Base-by-base conservation (phyloP, 2,329 filamentous ascomycete species). In the Fusarium lateritium region DNA sequence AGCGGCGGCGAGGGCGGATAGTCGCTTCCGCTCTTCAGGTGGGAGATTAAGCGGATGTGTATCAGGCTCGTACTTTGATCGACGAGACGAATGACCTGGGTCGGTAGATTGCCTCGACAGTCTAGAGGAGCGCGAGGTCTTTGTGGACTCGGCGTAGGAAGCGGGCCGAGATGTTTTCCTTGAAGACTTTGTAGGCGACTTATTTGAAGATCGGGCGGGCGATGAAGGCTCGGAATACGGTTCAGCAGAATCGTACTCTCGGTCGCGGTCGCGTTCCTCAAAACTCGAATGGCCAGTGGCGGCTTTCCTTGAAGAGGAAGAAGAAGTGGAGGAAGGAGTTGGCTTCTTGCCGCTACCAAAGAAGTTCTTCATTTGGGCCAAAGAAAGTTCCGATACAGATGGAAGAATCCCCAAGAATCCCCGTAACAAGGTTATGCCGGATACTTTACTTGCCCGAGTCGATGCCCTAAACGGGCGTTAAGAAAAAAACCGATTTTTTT, bases 1-100 rank as follows among this genome's bases (percentile, higher is more conserved):
- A 75, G 79, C 80, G 71, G 78, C 75, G 69, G 90, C 91, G 67
- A 94, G 85, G 72, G 86, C 86, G 49, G 91, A 93, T 60, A 92
- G 81, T 67, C 93, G 89, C 79, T 92, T 92, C 76, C 94, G 88
- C 85, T 97, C 91, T 83, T 97, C 94, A 46, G 94, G 94, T 3
- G 92, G 94, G 22, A 97, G 88, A 76, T 98, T 98, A 53, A 98
- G 87, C 39, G 95, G 95, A 79, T 98, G 94, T 4, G 89, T 91
- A 78, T 95, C 88, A 69, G 85, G 85, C 77, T 93, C 90, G 76
- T 84, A 80, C 77, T 88, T 88, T 73, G 81, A 31, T 68, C 86
- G 83, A 57, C 86, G 83, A 46, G 81, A 83, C 31, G 81, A 82
- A 39, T 68, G 67, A 53, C 79, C 79, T 24, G 83, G 79, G 61